Evolutionary conservation across 768 basidiomycete species (phyloP).

Genomic region (Suillus occidentalis): DNA sequence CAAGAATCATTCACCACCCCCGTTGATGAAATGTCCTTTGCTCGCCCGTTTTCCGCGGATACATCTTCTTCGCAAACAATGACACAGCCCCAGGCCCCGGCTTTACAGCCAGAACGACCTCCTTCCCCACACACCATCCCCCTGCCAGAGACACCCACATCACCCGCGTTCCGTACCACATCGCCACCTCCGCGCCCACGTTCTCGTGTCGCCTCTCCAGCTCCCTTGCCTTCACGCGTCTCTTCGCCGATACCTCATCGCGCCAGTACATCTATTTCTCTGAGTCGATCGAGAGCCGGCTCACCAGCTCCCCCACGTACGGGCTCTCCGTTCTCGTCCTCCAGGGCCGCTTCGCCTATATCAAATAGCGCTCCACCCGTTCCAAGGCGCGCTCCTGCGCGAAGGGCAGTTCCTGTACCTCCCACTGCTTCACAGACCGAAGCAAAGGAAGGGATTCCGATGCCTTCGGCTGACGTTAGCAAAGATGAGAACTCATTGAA

Average conservation of each 20-base stretch:
- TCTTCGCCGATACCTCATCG: constrained; percentile 31
- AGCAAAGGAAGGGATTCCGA: neutral
- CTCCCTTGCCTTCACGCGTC: constrained; percentile 8
- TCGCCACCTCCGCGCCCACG: constrained; percentile 31
- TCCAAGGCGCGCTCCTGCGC: constrained; percentile 63
- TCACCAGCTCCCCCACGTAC: constrained; percentile 22
- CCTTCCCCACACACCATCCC: constrained; percentile 22
- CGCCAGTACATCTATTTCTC: constrained; percentile 25
- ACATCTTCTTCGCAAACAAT: constrained; percentile 11
- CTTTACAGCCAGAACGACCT: constrained; percentile 12
- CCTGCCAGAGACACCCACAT: constrained; percentile 26
- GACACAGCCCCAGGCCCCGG: constrained; percentile 1
- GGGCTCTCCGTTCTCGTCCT: constrained; percentile 33
- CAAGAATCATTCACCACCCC: constrained; percentile 20
- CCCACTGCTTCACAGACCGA: constrained; percentile 15
- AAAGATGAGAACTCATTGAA: neutral
- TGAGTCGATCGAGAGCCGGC: constrained; percentile 24
- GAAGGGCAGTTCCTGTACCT: constrained; percentile 35
- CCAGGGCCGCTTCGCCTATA: constrained; percentile 39
- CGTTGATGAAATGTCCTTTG: constrained; percentile 23
- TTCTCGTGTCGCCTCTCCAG: constrained; percentile 29
- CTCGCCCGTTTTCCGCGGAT: constrained; percentile 8
- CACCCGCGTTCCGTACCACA: constrained; percentile 26
- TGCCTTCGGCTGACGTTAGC: neutral
- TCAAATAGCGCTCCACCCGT: constrained; percentile 49